Evolutionary conservation across 208 protist genomes (phyloP).

Genomic region (Entamoeba invadens): DNA sequence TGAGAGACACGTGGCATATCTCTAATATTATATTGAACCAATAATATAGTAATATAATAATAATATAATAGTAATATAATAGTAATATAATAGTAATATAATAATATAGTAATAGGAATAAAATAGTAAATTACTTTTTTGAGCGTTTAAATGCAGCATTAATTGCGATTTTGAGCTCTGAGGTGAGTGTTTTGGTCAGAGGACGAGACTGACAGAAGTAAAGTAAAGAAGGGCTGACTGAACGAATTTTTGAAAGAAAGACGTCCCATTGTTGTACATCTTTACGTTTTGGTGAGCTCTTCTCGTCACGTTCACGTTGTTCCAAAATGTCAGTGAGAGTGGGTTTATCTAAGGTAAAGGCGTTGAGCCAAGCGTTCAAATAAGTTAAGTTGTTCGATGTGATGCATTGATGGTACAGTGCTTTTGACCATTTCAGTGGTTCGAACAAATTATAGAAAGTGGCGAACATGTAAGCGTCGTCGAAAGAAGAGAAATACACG

Average conservation of each 20-base stretch:
- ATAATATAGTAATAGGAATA: no score
- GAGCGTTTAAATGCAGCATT: no score
- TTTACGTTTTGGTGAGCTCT: not conserved
- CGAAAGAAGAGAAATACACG: not conserved
- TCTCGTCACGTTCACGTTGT: not conserved
- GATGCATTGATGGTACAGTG: not conserved
- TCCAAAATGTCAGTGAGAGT: not conserved
- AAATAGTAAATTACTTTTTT: no score
- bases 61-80: no score
- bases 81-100: no score
- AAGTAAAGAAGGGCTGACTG: not conserved
- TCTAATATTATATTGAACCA: no score
- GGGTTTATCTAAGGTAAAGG: not conserved
- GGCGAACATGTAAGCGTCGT: not conserved
- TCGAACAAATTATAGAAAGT: not conserved
- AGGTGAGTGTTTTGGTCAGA: not conserved
- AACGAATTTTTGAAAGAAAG: not conserved
- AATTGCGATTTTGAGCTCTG: not conserved
- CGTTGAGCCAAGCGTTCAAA: not conserved
- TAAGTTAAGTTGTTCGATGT: not conserved
- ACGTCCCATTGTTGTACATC: not conserved
- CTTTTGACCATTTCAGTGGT: not conserved
- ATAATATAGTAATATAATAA: no score
- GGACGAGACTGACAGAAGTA: not conserved
- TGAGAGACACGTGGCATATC: no score